Evolutionary conservation across 768 basidiomycete genomes (phyloP).

Genomic region (Auriscalpium orientale): DNA sequence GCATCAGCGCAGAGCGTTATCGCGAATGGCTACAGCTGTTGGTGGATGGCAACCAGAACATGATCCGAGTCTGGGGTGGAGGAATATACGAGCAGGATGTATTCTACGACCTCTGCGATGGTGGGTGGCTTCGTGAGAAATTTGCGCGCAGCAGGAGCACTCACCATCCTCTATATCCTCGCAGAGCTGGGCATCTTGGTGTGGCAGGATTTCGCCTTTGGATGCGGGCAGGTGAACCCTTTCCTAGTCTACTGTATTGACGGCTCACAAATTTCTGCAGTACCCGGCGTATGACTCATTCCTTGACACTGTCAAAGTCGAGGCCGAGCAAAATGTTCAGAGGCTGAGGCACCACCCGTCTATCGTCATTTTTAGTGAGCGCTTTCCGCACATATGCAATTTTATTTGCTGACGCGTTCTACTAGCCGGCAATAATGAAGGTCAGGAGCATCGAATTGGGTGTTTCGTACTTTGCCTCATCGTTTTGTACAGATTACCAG

Average conservation of each 20-base stretch:
- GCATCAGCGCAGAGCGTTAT: conserved; percentile 51
- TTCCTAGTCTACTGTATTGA: neutral
- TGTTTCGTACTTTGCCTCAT: conserved; percentile 8
- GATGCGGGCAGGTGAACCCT: conserved; percentile 71
- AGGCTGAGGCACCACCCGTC: conserved; percentile 83
- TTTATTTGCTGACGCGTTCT: neutral
- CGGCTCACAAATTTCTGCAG: conserved; percentile 27
- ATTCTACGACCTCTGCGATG: conserved; percentile 84
- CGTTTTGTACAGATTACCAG: conserved; percentile 57
- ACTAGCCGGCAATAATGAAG: conserved; percentile 78
- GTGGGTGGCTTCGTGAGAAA: conserved; percentile 25
- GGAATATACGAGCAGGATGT: conserved; percentile 78
- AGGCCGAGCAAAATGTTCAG: conserved; percentile 80
- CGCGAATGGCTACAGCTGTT: conserved; percentile 78
- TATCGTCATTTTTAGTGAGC: conserved; percentile 76
- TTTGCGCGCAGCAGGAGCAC: neutral
- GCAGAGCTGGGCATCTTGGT: conserved; percentile 80
- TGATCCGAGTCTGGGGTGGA: conserved; percentile 93
- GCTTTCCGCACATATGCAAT: no score
- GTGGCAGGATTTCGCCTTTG: conserved; percentile 98
- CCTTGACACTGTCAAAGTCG: conserved; percentile 60
- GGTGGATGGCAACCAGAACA: conserved; percentile 89
- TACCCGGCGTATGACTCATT: conserved; percentile 87
- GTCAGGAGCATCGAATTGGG: conserved; percentile 20
- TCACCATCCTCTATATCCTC: conserved; percentile 1